Evolutionary conservation across 768 basidiomycete species (phyloP).

Genomic region (Termitomyces sp.): DNA sequence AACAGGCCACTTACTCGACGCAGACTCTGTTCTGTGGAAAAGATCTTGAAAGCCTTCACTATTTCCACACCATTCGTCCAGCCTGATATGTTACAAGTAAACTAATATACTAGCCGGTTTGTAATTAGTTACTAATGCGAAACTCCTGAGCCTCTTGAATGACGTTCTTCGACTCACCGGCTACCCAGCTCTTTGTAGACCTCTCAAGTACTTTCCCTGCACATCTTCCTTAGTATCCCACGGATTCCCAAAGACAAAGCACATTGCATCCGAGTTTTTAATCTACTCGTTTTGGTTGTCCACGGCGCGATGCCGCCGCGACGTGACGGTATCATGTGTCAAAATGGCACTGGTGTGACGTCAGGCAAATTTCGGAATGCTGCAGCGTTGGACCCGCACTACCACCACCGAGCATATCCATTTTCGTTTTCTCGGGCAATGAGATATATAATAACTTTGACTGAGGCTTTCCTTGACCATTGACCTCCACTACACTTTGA

Average conservation of each 20-base stretch:
- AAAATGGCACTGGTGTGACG: background rate
- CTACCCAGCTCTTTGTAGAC: background rate
- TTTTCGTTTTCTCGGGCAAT: conserved; percentile 6
- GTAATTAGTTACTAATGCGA: no score
- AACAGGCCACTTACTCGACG: conserved; percentile 35
- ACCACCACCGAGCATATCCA: conserved; percentile 3
- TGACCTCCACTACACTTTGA: background rate
- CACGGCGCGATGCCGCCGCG: background rate
- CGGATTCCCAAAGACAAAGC: background rate
- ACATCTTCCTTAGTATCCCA: background rate
- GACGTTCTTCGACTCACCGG: background rate
- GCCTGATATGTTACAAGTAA: no score
- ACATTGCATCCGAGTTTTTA: background rate
- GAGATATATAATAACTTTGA: background rate
- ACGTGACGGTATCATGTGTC: conserved; percentile 6
- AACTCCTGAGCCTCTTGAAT: no score
- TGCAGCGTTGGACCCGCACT: background rate
- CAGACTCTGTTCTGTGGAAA: conserved; percentile 22
- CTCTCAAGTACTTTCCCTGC: background rate
- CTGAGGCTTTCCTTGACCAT: background rate
- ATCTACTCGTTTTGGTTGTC: background rate
- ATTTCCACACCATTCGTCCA: background rate
- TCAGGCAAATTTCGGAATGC: background rate
- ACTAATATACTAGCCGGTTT: no score
- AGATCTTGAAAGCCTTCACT: background rate